Base-by-base conservation (phyloP, 306 rosid species). In the Cercis canadensis region DNA sequence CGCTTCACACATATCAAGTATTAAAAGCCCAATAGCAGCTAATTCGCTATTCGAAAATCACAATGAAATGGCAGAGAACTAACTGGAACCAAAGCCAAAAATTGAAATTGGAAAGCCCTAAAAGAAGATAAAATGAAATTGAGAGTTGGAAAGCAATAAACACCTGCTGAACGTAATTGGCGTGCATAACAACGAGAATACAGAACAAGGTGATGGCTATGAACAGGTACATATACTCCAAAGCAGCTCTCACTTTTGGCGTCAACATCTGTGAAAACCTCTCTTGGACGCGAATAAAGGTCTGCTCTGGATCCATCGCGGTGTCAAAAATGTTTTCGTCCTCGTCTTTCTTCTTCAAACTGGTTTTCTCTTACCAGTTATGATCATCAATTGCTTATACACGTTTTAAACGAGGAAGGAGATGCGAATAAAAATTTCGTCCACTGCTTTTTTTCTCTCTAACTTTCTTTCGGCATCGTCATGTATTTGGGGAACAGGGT, bases 151-250 rank as follows among this genome's bases (percentile, higher is more conserved):
- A 68, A 67, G 62, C 62, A 57, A 5, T 7, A 13, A 40, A 41
- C 5, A 93, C 98, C 96, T 94, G 99, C 57, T 94, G 99, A 36
- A 94, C 99, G 78, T 89, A 94, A 84, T 94, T 94, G 75, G 99
- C 97, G 86, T 94, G 99, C 99, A 94, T 94, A 57, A 94, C 99
- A 56, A 94, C 96, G 64, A 91, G 99, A 67, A 94, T 83, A 65
- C 92, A 94, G 86, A 94, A 94, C 57, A 94, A 73, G 47, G 96
- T 94, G 75, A 94, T 75, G 78, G 99, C 99, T 15, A 86, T 57
- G 70, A 85, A 73, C 1, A 94, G 91, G 77, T 80, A 87, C 1
- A 94, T 63, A 74, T 94, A 94, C 90, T 94, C 99, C 84, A 91
- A 52, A 81, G 77, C 78, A 74, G 89, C 96, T 87, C 99, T 86